A percentile compares a stretch with the other conserved stretches of the same genome.
Conservation (phyloP, 805 yeast species). For the Yueomyces sinensis region DNA sequence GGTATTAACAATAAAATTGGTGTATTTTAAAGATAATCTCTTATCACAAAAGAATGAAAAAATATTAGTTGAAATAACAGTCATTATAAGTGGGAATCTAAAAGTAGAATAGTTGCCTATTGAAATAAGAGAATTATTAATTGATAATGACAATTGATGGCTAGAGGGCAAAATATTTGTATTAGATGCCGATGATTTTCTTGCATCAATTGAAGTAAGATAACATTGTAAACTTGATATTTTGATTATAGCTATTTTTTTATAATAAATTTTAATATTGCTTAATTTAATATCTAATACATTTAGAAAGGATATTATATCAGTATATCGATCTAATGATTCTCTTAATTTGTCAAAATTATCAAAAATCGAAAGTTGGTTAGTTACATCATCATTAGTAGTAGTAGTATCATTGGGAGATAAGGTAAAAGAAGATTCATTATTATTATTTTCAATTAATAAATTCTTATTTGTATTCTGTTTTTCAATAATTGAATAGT, state of each 20-base stretch:
- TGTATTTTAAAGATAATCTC: conserved; percentile 5
- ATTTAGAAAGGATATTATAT: conserved; percentile 7
- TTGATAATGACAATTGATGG: conserved; percentile 19
- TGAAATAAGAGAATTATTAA: conserved; percentile 11
- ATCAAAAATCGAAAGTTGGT: neutral
- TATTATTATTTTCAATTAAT: too few species aligned
- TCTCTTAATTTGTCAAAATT: neutral
- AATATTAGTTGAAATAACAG: conserved; percentile 17
- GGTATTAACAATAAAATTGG: conserved; percentile 11
- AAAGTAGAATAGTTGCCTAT: conserved; percentile 11
- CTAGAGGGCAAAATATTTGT: conserved; percentile 3
- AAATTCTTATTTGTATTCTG: too few species aligned
- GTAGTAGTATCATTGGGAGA: neutral
- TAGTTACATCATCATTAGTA: neutral
- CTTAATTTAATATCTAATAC: conserved; percentile 21
- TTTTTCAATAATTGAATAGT: neutral
- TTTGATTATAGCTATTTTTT: conserved; percentile 6
- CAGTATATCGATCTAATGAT: conserved; percentile 1
- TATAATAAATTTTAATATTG: conserved; percentile 12
- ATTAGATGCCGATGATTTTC: neutral
- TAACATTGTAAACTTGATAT: conserved; percentile 18
- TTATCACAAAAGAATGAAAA: conserved; percentile 10
- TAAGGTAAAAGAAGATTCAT: neutral
- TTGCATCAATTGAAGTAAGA: conserved; percentile 3
- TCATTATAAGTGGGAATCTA: conserved; percentile 20